A percentile compares a stretch with the other conserved stretches of the same genome.
Evolutionary conservation across 257 asterid species (phyloP).

Genomic region (Nicotiana noctiflora): DNA sequence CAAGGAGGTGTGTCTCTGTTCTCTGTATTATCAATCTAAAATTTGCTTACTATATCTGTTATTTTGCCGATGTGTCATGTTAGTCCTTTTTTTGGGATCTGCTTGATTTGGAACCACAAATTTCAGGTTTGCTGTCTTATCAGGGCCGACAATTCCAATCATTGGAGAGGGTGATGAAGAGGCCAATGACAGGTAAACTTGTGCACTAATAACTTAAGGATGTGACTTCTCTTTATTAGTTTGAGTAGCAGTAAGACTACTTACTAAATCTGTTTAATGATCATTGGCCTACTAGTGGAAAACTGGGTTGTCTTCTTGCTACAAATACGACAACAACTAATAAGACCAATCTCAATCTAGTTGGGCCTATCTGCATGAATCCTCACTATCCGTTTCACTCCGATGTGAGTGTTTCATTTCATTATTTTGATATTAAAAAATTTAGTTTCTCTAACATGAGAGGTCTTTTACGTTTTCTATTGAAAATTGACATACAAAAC

Average conservation of each 20-base stretch:
- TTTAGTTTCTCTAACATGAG: background rate
- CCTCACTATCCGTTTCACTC: background rate
- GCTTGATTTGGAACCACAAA: background rate
- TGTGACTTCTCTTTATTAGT: background rate
- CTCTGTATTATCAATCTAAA: slow-evolving; percentile 8
- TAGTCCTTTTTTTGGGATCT: slow-evolving; percentile 5
- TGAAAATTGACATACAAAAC: background rate
- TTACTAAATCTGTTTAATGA: background rate
- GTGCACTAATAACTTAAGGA: background rate
- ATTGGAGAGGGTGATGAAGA: slow-evolving; percentile 97
- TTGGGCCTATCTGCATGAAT: background rate
- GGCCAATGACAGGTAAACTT: slow-evolving; percentile 88
- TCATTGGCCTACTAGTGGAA: background rate
- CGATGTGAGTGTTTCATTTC: background rate
- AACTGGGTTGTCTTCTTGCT: background rate
- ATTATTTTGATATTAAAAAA: background rate
- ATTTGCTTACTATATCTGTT: slow-evolving; percentile 6
- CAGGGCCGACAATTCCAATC: slow-evolving; percentile 97
- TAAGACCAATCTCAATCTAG: background rate
- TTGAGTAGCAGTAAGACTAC: background rate
- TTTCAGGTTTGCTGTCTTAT: slow-evolving; percentile 78
- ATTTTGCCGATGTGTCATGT: background rate
- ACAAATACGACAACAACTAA: background rate
- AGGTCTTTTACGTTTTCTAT: background rate
- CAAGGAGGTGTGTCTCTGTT: slow-evolving; percentile 60